A percentile compares a stretch with the other conserved stretches of the same genome.
Evolutionary conservation across 2,329 filamentous ascomycete species (phyloP).

Genomic region (Colletotrichum australisinense): DNA sequence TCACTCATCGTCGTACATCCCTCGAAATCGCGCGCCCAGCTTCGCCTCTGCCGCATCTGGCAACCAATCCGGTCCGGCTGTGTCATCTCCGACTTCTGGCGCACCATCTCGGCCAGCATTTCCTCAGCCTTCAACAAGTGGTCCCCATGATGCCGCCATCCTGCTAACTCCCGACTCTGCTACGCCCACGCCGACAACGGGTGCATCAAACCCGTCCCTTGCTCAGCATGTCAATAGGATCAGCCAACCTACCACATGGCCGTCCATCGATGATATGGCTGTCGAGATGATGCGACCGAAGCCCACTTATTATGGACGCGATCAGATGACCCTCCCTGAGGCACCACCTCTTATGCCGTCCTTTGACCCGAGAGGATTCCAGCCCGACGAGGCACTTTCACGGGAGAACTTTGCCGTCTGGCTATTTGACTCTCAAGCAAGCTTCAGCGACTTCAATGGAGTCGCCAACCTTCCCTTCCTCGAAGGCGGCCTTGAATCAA

Average conservation of each 20-base stretch:
- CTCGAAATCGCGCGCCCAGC: constrained; percentile 62
- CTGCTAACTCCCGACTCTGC: constrained; percentile 55
- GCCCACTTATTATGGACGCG: constrained; percentile 49
- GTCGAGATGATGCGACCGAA: constrained; percentile 51
- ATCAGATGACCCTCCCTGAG: constrained; percentile 44
- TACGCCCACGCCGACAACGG: constrained; percentile 41
- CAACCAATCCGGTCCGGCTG: not conserved
- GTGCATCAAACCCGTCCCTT: constrained; percentile 28
- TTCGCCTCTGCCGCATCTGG: constrained; percentile 49
- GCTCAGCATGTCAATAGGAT: constrained; percentile 33
- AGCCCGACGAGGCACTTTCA: constrained; percentile 48
- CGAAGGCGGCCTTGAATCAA: constrained; percentile 61
- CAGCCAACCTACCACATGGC: constrained; percentile 44
- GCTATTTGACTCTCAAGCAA: constrained; percentile 60
- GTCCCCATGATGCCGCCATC: constrained; percentile 59
- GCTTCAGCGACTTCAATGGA: constrained; percentile 53
- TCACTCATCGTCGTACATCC: constrained; percentile 66
- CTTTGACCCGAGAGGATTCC: constrained; percentile 47
- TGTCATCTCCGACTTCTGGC: constrained; percentile 37
- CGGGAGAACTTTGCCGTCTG: constrained; percentile 62
- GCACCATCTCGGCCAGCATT: constrained; percentile 29
- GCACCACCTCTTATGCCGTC: constrained; percentile 46
- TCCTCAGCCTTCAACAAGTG: constrained; percentile 44
- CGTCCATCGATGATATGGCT: constrained; percentile 48
- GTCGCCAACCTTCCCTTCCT: constrained; percentile 58